Percentiles rank a stretch among this genome's conserved stretches.
These are phyloP conservation scores for Neospora caninum DNA, from an alignment of 169 alveolate genomes.

Conservation along the genomic window DNA sequence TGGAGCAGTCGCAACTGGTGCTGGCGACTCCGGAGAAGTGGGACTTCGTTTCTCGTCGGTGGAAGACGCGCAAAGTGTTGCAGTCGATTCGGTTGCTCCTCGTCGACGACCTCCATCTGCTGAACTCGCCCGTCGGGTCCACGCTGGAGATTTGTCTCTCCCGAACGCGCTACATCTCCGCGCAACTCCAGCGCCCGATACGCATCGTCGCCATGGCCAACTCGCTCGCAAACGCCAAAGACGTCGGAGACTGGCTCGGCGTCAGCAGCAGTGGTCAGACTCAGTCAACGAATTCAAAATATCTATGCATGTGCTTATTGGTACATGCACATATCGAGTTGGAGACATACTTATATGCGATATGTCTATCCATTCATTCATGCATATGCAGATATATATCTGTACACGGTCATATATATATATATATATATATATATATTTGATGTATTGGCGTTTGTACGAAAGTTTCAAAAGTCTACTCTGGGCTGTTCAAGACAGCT, in stretches of 20 bases:
- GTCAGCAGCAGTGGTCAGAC: conserved; percentile 71
- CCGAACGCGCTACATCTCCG: conserved; percentile 93
- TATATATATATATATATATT: too few relatives aligned
- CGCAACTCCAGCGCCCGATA: conserved; percentile 82
- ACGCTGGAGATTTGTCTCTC: conserved; percentile 93
- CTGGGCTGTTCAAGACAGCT: too few relatives aligned
- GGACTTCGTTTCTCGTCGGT: conserved; percentile 78
- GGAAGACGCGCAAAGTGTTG: conserved; percentile 80
- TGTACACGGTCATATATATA: not conserved
- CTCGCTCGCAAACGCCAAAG: conserved; percentile 79
- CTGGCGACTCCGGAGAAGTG: conserved; percentile 75
- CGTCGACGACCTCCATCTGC: conserved; percentile 94
- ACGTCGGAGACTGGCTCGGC: conserved; percentile 80
- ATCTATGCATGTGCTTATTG: not conserved
- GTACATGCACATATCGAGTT: not conserved
- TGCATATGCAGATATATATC: not conserved
- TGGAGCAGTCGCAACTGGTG: conserved; percentile 78
- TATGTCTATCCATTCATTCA: not conserved
- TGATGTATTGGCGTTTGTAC: too few relatives aligned
- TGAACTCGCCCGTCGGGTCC: conserved; percentile 75
- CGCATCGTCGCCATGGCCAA: conserved; percentile 78
- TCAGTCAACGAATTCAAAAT: too few relatives aligned
- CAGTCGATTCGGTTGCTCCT: conserved; percentile 87
- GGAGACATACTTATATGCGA: not conserved
- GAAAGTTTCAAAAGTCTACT: too few relatives aligned